phyloP scores from a whole-genome alignment of 352 stramenopile species.

The Pythium utonaiense region DNA sequence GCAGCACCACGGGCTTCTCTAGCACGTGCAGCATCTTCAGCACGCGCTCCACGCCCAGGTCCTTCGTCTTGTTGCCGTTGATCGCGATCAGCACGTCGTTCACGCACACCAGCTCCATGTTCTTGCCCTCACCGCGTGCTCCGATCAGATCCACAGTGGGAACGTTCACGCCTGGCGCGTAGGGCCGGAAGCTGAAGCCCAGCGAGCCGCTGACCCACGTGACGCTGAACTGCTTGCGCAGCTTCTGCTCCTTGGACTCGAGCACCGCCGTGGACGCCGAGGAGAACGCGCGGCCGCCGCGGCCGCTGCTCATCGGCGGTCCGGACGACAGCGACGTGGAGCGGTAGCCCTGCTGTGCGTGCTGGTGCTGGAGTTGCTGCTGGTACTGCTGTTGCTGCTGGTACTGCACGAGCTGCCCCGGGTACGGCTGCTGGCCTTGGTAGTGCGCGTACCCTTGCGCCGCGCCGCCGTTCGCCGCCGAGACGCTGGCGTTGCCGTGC shows the following conservation, averaged over 20 bases:
- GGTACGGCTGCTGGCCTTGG: slow-evolving; percentile 5
- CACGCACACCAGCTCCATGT: slow-evolving; percentile 71
- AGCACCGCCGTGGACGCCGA: slow-evolving; percentile 28
- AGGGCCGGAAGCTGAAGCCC: slow-evolving; percentile 69
- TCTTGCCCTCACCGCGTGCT: slow-evolving; percentile 47
- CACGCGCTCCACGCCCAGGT: slow-evolving; percentile 69
- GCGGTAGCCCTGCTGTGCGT: not conserved
- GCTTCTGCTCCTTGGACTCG: slow-evolving; percentile 31
- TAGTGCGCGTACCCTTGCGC: not conserved
- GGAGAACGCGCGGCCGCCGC: slow-evolving; percentile 17
- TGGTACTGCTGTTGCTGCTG: slow-evolving; percentile 13
- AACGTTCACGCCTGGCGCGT: slow-evolving; percentile 64
- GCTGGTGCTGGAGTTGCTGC: slow-evolving; percentile 4
- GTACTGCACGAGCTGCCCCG: slow-evolving; percentile 22
- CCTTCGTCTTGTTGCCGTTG: slow-evolving; percentile 77
- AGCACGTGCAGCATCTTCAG: slow-evolving; percentile 72
- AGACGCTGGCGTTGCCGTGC: not conserved
- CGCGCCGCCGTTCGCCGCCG: not conserved
- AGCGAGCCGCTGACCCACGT: slow-evolving; percentile 70
- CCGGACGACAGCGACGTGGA: slow-evolving; percentile 10
- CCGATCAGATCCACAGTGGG: slow-evolving; percentile 72
- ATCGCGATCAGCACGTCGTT: slow-evolving; percentile 83
- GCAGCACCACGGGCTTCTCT: slow-evolving; percentile 70
- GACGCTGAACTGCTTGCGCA: slow-evolving; percentile 70
- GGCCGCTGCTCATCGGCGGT: not conserved